Evolutionary conservation across 352 stramenopile species (phyloP).

Genomic region (Pythium dissimile): DNA sequence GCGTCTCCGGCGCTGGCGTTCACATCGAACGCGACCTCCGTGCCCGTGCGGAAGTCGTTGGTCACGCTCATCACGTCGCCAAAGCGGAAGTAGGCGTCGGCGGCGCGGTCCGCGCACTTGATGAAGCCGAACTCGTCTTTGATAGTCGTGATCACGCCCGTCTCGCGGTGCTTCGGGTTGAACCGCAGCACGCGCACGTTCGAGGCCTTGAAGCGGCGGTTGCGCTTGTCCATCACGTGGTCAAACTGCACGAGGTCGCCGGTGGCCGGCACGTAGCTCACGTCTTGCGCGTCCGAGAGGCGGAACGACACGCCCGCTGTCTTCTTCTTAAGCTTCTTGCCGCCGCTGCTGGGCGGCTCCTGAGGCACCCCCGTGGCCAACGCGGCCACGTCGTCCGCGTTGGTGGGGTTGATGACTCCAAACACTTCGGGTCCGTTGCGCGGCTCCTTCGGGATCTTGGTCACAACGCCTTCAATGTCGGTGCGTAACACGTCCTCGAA

Average conservation of each 20-base stretch:
- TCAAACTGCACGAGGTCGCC: constrained; percentile 70
- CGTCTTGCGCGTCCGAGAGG: constrained; percentile 56
- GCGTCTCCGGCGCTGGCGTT: constrained; percentile 25
- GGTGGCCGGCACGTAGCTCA: constrained; percentile 53
- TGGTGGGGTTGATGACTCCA: constrained; percentile 41
- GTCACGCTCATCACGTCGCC: constrained; percentile 63
- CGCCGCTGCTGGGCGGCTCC: constrained; percentile 8
- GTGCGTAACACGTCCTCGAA: constrained; percentile 61
- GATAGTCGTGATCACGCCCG: constrained; percentile 58
- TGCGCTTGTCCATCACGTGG: constrained; percentile 69
- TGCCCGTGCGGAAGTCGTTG: constrained; percentile 46
- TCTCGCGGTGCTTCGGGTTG: constrained; percentile 66
- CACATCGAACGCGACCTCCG: constrained; percentile 75
- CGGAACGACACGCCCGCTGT: constrained; percentile 38
- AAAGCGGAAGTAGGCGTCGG: constrained; percentile 77
- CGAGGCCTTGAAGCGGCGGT: constrained; percentile 44
- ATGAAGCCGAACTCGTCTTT: constrained; percentile 86
- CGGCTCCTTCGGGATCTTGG: constrained; percentile 62
- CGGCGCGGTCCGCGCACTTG: constrained; percentile 62
- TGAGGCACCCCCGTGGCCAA: neutral
- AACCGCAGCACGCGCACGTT: constrained; percentile 62
- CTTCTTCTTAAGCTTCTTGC: constrained; percentile 45
- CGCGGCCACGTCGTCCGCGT: constrained; percentile 3
- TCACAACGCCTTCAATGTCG: constrained; percentile 56
- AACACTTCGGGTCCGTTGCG: constrained; percentile 57